Base-by-base conservation (phyloP, 1,139 yeast species). In the Candida labiduridarum region DNA sequence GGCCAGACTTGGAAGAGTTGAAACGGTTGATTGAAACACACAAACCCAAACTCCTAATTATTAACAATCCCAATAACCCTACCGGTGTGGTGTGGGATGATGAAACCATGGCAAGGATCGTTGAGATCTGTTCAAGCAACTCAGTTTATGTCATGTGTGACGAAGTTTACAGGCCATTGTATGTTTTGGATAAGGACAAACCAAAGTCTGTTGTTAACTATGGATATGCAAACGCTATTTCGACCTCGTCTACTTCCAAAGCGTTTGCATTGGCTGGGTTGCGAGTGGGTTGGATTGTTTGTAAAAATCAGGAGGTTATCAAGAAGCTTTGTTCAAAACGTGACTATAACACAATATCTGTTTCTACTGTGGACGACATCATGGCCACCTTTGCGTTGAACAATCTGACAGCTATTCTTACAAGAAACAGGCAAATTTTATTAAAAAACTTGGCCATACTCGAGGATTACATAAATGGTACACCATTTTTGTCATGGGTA, bases 11-110 rank as follows among this genome's bases (percentile, higher is more conserved):
- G 22, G 59, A 57, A 2, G 60, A 62, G 42, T 65, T 82, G 46
- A 51, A 57, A 18, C 19, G 39, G 19, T 59, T 76, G 55, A 58
- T 73, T 11, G 61, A 61, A 33, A 58, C 60, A 22, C 57, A 66
- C 39, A 65, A 70, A 39, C 80, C 84, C 1, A 76, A 75, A 57
- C 57, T 80, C 36, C 65, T 82, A 44, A 72, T 80, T 41, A 63
- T 82, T 49, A 82, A 80, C 56, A 77, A 77, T 55, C 85, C 86
- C 7, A 78, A 80, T 57, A 82, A 82, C 56, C 86, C 86, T 1
- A 70, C 83, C 0, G 85, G 86, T 0, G 65, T 68, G 5, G 76
- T 79, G 9, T 73, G 82, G 65, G 65, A 68, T 2, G 67, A 71
- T 48, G 61, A 59, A 1, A 51, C 63, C 9, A 59, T 82, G 55